Percentiles rank a stretch among this genome's conserved stretches.
These are phyloP conservation scores for Capronia americana DNA, from an alignment of 2,329 filamentous ascomycete genomes.

Conservation along the genomic window DNA sequence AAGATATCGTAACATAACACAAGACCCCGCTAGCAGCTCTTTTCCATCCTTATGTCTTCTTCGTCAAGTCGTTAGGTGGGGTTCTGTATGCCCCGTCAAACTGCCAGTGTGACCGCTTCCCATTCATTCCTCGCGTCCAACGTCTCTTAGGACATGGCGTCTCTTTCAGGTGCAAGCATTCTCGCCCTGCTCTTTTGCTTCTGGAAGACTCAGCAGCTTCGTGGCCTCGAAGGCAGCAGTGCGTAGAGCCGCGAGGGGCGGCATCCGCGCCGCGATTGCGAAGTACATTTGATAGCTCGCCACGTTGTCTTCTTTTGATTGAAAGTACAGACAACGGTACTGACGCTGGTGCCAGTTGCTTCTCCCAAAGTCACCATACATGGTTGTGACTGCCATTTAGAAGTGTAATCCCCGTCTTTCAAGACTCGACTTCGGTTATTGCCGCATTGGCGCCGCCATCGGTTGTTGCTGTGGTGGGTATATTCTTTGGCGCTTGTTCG, in stretches of 20 bases:
- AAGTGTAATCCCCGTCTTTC: not conserved
- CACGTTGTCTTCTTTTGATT: not conserved
- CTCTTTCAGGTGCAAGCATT: not conserved
- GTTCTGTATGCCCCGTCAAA: slow-evolving; percentile 24
- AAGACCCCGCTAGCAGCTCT: not conserved
- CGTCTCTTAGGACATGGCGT: not conserved
- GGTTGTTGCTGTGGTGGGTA: slow-evolving; percentile 33
- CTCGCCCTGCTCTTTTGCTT: not conserved
- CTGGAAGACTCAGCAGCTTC: not conserved
- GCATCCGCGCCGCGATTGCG: not conserved
- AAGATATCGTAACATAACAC: slow-evolving; percentile 21
- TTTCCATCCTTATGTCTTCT: slow-evolving; percentile 18
- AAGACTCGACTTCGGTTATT: slow-evolving; percentile 14
- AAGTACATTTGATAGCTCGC: not conserved
- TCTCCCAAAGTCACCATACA: not conserved
- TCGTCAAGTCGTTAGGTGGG: slow-evolving; percentile 29
- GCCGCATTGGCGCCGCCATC: slow-evolving; percentile 35
- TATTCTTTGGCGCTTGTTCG: slow-evolving; percentile 34
- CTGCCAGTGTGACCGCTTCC: not conserved
- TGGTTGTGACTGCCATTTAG: not conserved
- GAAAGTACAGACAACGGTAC: no score
- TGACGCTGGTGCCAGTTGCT: not conserved
- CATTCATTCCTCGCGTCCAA: not conserved
- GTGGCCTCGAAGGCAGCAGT: not conserved
- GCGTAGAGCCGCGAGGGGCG: not conserved